Evolutionary conservation across 2,329 filamentous ascomycete genomes (phyloP).

Genomic region (Podosphaera aphanis): DNA sequence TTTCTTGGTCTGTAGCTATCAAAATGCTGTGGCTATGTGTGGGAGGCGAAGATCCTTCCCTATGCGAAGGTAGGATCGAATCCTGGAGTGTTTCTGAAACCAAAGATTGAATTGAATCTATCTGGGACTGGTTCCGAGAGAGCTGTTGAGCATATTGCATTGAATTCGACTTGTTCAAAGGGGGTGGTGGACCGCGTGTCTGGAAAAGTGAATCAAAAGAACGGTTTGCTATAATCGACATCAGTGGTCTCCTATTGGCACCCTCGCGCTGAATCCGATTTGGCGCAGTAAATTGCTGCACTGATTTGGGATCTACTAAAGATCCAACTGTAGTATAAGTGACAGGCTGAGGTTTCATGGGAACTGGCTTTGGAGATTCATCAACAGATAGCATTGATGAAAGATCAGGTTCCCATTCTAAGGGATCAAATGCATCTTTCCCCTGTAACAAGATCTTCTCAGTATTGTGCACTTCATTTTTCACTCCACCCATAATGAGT

Average conservation of each 20-base stretch:
- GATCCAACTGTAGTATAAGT: slow-evolving; percentile 18
- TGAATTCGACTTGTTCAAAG: slow-evolving; percentile 11
- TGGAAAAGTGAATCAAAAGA: slow-evolving; percentile 8
- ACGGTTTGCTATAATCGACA: slow-evolving; percentile 7
- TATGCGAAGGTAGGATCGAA: background rate
- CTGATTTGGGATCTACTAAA: slow-evolving; percentile 12
- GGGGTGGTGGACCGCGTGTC: slow-evolving; percentile 8
- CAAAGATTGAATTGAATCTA: background rate
- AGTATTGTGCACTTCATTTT: no score
- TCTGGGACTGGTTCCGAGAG: slow-evolving; percentile 3
- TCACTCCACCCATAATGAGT: no score
- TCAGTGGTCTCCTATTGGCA: slow-evolving; percentile 11
- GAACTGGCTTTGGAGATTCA: slow-evolving; percentile 13
- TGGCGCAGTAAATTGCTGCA: slow-evolving; percentile 14
- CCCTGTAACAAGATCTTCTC: background rate
- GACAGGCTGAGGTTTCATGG: slow-evolving; percentile 11
- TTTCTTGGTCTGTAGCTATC: slow-evolving; percentile 1
- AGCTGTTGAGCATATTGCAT: slow-evolving; percentile 15
- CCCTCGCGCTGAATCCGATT: slow-evolving; percentile 17
- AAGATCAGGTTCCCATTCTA: slow-evolving; percentile 15
- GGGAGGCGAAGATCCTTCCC: background rate
- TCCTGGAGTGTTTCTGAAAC: background rate
- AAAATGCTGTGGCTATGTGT: background rate
- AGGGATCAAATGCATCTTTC: slow-evolving; percentile 12
- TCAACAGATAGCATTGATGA: slow-evolving; percentile 6